Evolutionary conservation across 108 stramenopile species (phyloP), one percentile per base, ranked within the genome.

Genomic region (Pseudonitzschia pungens): DNA sequence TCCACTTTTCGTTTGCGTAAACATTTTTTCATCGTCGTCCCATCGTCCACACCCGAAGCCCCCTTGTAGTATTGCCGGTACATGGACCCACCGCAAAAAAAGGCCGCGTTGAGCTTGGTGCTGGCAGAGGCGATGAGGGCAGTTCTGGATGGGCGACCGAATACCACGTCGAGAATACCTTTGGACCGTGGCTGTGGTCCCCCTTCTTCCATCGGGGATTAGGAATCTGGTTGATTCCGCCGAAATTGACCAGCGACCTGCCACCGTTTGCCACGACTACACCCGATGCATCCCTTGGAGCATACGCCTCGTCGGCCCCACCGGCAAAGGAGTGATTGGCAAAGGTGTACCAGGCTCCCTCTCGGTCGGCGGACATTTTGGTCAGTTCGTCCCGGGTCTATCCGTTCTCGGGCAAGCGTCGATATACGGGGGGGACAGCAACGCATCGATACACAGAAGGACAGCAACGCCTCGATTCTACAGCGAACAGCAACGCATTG

Each of bases 201-300:
- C 40, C 21, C 22, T 71, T 58, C 4, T 42, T 41, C 20, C 20
- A 48, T 14, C 24, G 33, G 14, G 48, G 70, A 40, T 71, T 28
- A 18, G 41, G 24, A 0, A 54, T 22, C 15, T 75, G 52, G 22
- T 75, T 33, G 1, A 57, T 57, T 16, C 76, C 76, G 27, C 69
- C 69, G 51, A 77, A 71, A 70, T 77, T 77, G 32, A 77, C 27
- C 24, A 77, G 24, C 24, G 44, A 51, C 15, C 42, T 54, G 0
- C 76, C 70, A 64, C 43, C 44, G 36, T 77, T 77, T 4, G 76
- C 67, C 22, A 65, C 41, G 22, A 71, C 76, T 8, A 77, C 60
- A 64, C 70, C 76, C 0, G 53, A 44, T 21, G 76, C 76, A 55
- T 77, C 76, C n/a, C 76, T 53, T 15, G 76, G 70, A 20, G 67